These are phyloP conservation scores for Penicillium brasilianum DNA, from an alignment of 2,329 filamentous ascomycete genomes.

Conservation along the genomic window DNA sequence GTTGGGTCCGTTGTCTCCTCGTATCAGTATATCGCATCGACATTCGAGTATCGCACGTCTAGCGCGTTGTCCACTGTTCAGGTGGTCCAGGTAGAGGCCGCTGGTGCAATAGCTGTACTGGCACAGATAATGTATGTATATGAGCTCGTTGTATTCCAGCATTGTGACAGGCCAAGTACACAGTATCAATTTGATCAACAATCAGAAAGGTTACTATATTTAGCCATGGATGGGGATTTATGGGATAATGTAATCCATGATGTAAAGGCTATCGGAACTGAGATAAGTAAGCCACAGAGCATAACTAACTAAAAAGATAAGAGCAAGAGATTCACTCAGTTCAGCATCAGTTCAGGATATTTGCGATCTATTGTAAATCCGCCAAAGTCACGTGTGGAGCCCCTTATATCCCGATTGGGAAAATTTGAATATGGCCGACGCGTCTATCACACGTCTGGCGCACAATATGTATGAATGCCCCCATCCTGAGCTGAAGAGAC, in stretches of 20 bases:
- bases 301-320: too few species aligned
- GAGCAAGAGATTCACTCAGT: too few species aligned
- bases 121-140: constrained; percentile 43
- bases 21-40: constrained; percentile 15
- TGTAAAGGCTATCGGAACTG: neutral
- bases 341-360: too few species aligned
- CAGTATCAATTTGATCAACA: neutral
- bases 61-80: constrained; percentile 14
- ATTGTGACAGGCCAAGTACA: too few species aligned
- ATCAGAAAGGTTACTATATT: neutral
- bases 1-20: constrained; percentile 10
- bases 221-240: neutral
- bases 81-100: constrained; percentile 3
- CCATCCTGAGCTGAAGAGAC: neutral
- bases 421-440: neutral
- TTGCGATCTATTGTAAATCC: too few species aligned
- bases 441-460: neutral
- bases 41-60: constrained; percentile 15
- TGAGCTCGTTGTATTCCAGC: too few species aligned
- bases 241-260: neutral
- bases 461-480: neutral
- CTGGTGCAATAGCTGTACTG: constrained; percentile 44
- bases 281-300: too few species aligned
- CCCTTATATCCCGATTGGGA: neutral
- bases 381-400: neutral